Evolutionary conservation across 257 asterid genomes (phyloP).

Genomic region (Parsonsia alboflavescens): DNA sequence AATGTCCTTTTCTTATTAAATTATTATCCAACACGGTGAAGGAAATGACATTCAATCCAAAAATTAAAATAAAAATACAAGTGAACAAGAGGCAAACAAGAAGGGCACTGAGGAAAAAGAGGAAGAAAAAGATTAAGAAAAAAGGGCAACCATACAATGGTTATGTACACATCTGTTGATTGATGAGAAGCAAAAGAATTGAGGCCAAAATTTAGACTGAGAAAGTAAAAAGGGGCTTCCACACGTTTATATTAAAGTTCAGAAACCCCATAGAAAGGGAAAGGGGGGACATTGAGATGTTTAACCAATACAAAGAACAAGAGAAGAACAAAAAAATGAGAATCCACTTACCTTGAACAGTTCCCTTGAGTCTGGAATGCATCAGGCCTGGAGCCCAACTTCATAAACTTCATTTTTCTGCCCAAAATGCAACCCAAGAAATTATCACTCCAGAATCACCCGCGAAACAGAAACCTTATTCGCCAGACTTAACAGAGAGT

Average conservation of each 20-base stretch:
- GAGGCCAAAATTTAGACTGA: not conserved
- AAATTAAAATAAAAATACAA: not conserved
- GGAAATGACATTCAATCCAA: not conserved
- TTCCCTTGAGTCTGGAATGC: slow-evolving; percentile 70
- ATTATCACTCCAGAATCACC: not conserved
- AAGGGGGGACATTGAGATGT: not conserved
- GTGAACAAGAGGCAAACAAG: not conserved
- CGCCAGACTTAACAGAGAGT: slow-evolving; percentile 2
- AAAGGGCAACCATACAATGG: not conserved
- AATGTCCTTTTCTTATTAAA: not conserved
- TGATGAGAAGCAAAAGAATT: no score
- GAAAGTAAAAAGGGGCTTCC: not conserved
- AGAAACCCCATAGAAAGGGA: not conserved
- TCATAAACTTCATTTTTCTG: slow-evolving; percentile 77
- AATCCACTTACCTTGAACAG: slow-evolving; percentile 46
- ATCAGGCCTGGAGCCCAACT: slow-evolving; percentile 93
- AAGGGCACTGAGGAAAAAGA: not conserved
- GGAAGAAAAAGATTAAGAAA: not conserved
- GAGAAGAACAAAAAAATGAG: slow-evolving; percentile 2
- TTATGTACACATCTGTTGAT: not conserved
- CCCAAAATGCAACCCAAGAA: not conserved
- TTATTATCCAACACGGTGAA: not conserved
- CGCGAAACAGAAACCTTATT: not conserved
- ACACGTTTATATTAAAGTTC: not conserved
- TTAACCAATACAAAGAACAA: not conserved